A percentile compares a stretch with the other conserved stretches of the same genome.
Conservation (phyloP, 108 stramenopile genomes). For the Fragilaria radians region DNA sequence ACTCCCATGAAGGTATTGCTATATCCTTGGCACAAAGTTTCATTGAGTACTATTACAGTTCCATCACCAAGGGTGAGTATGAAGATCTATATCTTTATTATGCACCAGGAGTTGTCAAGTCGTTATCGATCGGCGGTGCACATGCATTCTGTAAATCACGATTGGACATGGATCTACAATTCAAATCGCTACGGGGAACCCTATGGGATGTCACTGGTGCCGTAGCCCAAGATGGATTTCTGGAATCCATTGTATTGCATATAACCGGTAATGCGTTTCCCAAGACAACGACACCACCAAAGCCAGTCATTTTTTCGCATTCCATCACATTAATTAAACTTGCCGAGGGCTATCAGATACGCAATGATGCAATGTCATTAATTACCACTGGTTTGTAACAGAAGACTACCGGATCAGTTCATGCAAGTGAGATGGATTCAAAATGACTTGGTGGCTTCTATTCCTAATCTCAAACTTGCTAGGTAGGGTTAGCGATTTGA, state of each 20-base stretch:
- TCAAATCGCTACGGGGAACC: constrained; percentile 44
- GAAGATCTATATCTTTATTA: constrained; percentile 49
- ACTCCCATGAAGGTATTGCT: constrained; percentile 25
- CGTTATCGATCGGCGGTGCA: constrained; percentile 67
- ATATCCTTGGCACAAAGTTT: constrained; percentile 45
- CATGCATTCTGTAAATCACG: constrained; percentile 48
- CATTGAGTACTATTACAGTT: constrained; percentile 41
- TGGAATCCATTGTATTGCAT: constrained; percentile 21
- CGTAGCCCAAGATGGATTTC: constrained; percentile 46
- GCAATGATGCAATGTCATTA: constrained; percentile 60
- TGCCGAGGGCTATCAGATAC: constrained; percentile 54
- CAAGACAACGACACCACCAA: neutral
- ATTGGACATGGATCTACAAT: constrained; percentile 41
- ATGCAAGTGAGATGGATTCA: no score
- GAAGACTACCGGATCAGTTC: constrained; percentile 18
- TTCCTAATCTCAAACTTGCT: no score
- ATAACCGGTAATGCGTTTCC: constrained; percentile 32
- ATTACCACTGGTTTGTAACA: constrained; percentile 6
- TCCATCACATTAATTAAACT: constrained; percentile 28
- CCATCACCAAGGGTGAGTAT: constrained; percentile 26
- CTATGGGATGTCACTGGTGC: constrained; percentile 51
- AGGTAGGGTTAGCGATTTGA: no score
- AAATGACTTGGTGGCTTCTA: no score
- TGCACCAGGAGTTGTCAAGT: constrained; percentile 47
- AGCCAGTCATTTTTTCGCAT: constrained; percentile 54